A percentile compares a stretch with the other conserved stretches of the same genome.
phyloP scores from a whole-genome alignment of 2,329 filamentous ascomycete species.

The Coniochaeta sp. region DNA sequence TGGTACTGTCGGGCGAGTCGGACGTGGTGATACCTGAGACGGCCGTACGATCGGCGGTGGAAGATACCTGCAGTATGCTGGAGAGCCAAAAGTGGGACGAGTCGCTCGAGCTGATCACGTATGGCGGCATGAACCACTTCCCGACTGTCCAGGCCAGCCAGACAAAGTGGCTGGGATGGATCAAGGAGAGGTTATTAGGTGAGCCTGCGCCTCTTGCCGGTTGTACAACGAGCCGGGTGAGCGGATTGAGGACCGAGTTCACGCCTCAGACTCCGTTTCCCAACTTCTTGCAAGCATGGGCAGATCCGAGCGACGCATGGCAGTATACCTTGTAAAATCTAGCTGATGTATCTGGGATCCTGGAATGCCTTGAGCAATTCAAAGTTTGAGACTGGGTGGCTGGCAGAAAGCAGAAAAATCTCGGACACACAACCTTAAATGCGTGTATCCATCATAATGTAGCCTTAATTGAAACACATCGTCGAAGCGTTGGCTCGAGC shows the following conservation, averaged over 20 bases:
- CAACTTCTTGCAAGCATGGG: neutral
- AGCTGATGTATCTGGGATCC: neutral
- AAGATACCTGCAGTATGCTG: neutral
- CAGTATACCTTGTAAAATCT: slow-evolving; percentile 13
- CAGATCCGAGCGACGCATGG: neutral
- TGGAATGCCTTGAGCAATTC: no score
- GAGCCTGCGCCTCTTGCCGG: neutral
- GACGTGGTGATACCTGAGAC: neutral
- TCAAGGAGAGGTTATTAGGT: slow-evolving; percentile 7
- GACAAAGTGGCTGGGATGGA: slow-evolving; percentile 9
- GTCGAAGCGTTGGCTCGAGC: no score
- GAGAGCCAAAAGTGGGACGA: neutral
- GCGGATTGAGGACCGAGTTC: neutral
- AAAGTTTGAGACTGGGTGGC: no score
- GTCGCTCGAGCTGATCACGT: neutral
- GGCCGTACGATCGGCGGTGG: neutral
- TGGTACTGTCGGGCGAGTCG: neutral
- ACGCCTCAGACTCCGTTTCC: neutral
- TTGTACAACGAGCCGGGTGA: neutral
- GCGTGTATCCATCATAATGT: no score
- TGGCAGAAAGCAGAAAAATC: no score
- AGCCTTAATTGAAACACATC: no score
- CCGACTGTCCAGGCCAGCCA: slow-evolving; percentile 9
- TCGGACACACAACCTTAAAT: no score
- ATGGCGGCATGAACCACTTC: slow-evolving; percentile 8